Conservation (phyloP, 192 early-diverging fungal genomes). For the Mortierella hygrophila region DNA sequence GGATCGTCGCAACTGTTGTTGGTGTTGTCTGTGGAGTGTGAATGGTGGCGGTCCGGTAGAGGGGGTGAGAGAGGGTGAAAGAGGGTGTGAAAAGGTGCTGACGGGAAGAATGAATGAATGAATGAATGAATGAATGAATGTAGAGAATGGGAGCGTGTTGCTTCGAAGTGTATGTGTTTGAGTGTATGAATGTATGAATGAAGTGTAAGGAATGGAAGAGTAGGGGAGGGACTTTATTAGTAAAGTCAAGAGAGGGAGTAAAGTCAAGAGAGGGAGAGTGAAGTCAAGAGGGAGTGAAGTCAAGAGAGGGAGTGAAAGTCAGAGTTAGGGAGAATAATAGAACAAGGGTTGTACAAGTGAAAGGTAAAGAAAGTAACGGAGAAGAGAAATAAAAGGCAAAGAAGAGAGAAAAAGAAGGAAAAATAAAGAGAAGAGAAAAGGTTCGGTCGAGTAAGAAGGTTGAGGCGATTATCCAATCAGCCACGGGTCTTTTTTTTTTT, state of each 20-base stretch:
- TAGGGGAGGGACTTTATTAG: too few relatives aligned
- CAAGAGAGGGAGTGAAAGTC: background rate
- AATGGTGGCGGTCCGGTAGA: background rate
- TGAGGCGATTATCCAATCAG: conserved; percentile 16
- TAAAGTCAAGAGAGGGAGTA: background rate
- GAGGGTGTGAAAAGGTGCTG: background rate
- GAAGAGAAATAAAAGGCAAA: background rate
- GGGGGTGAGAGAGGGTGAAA: background rate
- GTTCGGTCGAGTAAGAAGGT: background rate
- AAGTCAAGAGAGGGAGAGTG: background rate
- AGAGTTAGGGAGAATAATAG: too few relatives aligned
- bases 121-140: background rate
- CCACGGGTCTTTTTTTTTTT: background rate
- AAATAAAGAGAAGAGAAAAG: background rate
- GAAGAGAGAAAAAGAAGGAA: background rate
- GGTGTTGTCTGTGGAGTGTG: background rate
- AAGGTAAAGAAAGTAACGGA: background rate
- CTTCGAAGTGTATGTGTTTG: background rate
- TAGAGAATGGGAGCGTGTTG: background rate
- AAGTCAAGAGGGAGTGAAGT: background rate
- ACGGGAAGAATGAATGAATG: background rate
- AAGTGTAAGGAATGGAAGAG: background rate
- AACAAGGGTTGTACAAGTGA: background rate
- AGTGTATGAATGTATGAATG: background rate
- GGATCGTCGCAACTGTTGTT: background rate